Base-by-base conservation (phyloP, 495 filamentous ascomycete species). In the Penicillium salamii region DNA sequence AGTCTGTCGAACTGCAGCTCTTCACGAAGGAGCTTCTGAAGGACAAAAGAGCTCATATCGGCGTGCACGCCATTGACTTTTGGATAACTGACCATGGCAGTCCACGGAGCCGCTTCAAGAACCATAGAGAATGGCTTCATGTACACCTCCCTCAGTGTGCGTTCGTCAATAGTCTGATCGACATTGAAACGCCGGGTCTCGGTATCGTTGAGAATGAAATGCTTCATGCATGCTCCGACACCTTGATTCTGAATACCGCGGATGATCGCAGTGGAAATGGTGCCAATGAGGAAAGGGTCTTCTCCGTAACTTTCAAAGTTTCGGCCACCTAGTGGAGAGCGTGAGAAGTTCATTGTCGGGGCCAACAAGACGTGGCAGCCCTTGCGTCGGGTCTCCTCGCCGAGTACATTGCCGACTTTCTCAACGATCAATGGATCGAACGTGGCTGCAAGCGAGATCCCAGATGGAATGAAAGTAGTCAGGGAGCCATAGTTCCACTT, bases 71-170 rank as follows among this genome's bases (percentile, higher is more conserved):
- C 88, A 62, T 91, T 90, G 23, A 91, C 74, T 40, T 84, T 81
- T 48, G 89, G 90, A 53, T 90, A 91, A 26, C 79, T 75, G 20
- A 83, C 86, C 88, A 91, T 90, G 28, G 89, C 70, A 1, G 81
- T 79, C 28, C 70, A 75, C 1, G 85, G 84, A 24, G 77, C 63
- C 1, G 71, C 65, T 17, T 81, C 75, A 31, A 89, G 71, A 5
- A 82, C 86, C 39, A 89, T 67, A 62, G 88, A 82, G 61, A 90
- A 91, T 0, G 87, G 85, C 43, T 86, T 60, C 12, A 86, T 67
- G 55, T 91, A 89, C 14, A 89, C 81, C 68, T 90, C 87, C 13
- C 85, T 71, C 54, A 90, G 55, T 15, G 86, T 78, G 14, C 86
- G 74, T 44, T 85, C 78, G 0, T 80, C 79, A 15, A 89, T 69